phyloP scores from a whole-genome alignment of 495 filamentous ascomycete genomes.

The Poronia punctata region DNA sequence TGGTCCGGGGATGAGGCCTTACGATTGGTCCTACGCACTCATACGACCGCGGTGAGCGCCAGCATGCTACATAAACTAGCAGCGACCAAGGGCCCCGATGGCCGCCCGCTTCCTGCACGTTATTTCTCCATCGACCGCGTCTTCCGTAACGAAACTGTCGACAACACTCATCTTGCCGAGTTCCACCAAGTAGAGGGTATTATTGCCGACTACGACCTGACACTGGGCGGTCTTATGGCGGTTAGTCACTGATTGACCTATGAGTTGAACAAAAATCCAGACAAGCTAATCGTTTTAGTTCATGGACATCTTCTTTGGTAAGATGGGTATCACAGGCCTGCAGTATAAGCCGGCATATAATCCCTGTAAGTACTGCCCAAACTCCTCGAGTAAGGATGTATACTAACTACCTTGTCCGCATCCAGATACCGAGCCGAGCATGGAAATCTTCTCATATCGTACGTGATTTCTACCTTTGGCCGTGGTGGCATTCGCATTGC shows the following conservation, averaged over 20 bases:
- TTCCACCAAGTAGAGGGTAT: slow-evolving; percentile 99
- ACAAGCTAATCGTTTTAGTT: slow-evolving; percentile 42
- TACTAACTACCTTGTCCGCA: not conserved
- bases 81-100: slow-evolving; percentile 48
- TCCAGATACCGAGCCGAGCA: slow-evolving; percentile 76
- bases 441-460: slow-evolving; percentile 97
- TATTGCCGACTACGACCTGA: slow-evolving; percentile 88
- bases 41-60: slow-evolving; percentile 86
- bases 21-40: slow-evolving; percentile 85
- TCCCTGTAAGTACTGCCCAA: slow-evolving; percentile 5
- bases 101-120: slow-evolving; percentile 59
- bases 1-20: slow-evolving; percentile 86
- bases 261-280: not conserved
- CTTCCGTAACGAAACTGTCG: slow-evolving; percentile 86
- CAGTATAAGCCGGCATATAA: slow-evolving; percentile 90
- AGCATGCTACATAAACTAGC: slow-evolving; percentile 88
- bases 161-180: slow-evolving; percentile 92
- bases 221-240: slow-evolving; percentile 85
- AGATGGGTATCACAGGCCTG: slow-evolving; percentile 86
- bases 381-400: not conserved
- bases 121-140: slow-evolving; percentile 98
- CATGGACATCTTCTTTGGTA: slow-evolving; percentile 92
- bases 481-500: too few relatives aligned
- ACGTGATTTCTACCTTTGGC: too few relatives aligned
- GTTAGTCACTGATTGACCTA: not conserved